phyloP scores from a whole-genome alignment of 1,284 basidiomycete species.

The Moniliophthora roreri region DNA sequence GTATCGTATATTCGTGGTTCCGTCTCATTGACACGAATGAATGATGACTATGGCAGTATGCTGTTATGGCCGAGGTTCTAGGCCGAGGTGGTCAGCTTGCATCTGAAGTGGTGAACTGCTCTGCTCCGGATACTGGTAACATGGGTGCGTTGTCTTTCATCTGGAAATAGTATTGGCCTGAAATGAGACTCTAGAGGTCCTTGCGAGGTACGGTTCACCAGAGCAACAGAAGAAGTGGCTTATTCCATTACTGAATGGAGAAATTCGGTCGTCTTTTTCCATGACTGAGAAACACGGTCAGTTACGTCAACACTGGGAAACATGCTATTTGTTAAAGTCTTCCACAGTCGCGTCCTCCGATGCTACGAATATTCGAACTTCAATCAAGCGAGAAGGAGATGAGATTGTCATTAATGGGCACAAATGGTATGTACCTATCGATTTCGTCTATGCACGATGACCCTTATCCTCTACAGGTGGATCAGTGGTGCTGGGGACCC shows the following conservation, averaged over 20 bases:
- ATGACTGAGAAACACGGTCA: conserved; percentile 92
- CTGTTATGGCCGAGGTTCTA: conserved; percentile 94
- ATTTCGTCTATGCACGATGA: neutral
- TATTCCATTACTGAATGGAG: conserved; percentile 83
- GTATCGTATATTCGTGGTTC: conserved; percentile 35
- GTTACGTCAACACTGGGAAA: conserved; percentile 25
- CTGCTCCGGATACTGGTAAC: conserved; percentile 94
- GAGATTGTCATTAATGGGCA: conserved; percentile 95
- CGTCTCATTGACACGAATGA: conserved; percentile 7
- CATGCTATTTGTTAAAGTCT: conserved; percentile 10
- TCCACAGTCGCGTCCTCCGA: conserved; percentile 87
- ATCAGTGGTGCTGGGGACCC: conserved; percentile 98
- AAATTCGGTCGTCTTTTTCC: conserved; percentile 91
- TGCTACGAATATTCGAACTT: conserved; percentile 93
- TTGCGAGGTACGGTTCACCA: conserved; percentile 88
- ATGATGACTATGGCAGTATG: conserved; percentile 63
- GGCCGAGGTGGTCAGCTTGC: conserved; percentile 82
- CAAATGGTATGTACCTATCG: conserved; percentile 71
- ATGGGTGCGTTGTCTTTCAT: conserved; percentile 63
- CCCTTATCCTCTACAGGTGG: conserved; percentile 58
- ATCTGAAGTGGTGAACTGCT: conserved; percentile 89
- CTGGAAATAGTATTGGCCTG: conserved; percentile 1
- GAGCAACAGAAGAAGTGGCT: conserved; percentile 95
- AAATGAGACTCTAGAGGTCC: conserved; percentile 70
- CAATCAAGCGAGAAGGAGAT: conserved; percentile 82